These are phyloP conservation scores for Nothomitra cinnamomea DNA, from an alignment of 2,329 filamentous ascomycete genomes.

Conservation along the genomic window DNA sequence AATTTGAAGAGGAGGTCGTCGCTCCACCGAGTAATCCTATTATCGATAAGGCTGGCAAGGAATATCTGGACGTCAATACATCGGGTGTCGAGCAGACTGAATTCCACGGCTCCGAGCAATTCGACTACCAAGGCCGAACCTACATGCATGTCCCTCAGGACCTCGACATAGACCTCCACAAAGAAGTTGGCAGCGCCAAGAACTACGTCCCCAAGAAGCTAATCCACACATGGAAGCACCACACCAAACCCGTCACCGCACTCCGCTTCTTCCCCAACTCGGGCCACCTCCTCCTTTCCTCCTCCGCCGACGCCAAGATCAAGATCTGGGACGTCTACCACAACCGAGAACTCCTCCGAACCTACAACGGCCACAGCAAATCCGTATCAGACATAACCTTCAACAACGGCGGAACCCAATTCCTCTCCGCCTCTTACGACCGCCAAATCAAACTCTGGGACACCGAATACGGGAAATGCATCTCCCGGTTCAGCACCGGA, in stretches of 20 bases:
- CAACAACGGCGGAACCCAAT: constrained; percentile 64
- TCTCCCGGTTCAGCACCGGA: constrained; percentile 78
- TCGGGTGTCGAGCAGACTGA: constrained; percentile 63
- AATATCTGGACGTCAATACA: constrained; percentile 33
- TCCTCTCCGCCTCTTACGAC: constrained; percentile 85
- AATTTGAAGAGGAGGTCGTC: constrained; percentile 61
- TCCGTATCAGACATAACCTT: constrained; percentile 82
- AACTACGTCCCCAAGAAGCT: constrained; percentile 94
- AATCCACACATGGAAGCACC: constrained; percentile 74
- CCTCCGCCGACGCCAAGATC: constrained; percentile 77
- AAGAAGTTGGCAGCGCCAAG: constrained; percentile 61
- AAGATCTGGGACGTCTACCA: constrained; percentile 95
- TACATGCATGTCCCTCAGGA: constrained; percentile 97
- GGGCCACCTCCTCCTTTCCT: constrained; percentile 76
- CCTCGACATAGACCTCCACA: constrained; percentile 67
- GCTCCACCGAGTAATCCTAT: constrained; percentile 31
- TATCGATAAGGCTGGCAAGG: constrained; percentile 32
- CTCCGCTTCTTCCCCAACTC: constrained; percentile 78
- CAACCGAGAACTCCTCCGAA: constrained; percentile 69
- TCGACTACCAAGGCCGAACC: constrained; percentile 87
- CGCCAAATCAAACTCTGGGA: constrained; percentile 97
- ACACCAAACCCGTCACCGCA: constrained; percentile 72
- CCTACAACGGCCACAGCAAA: constrained; percentile 83
- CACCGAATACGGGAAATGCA: constrained; percentile 79
- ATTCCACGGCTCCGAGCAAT: constrained; percentile 69